Evolutionary conservation across 2,329 filamentous ascomycete species (phyloP).

Genomic region (Diaporthe ampelina): DNA sequence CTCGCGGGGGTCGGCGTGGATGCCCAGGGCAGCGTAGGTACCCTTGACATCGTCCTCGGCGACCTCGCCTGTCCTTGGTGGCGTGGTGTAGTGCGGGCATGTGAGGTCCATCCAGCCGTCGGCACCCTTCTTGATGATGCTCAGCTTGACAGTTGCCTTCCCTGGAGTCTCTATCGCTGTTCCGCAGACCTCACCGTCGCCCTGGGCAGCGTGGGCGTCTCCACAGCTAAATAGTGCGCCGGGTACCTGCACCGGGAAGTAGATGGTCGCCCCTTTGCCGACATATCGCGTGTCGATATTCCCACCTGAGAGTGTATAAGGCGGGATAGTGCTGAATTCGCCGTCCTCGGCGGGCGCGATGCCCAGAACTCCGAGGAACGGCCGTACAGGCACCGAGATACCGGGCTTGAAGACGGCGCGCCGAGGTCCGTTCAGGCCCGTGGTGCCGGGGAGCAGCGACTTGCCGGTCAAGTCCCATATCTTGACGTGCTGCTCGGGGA

Average conservation of each 20-base stretch:
- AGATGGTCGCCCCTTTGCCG: constrained; percentile 60
- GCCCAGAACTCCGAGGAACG: constrained; percentile 67
- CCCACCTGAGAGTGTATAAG: constrained; percentile 62
- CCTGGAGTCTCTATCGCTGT: constrained; percentile 70
- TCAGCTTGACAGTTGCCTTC: constrained; percentile 62
- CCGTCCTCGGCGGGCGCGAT: constrained; percentile 60
- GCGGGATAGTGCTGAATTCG: constrained; percentile 64
- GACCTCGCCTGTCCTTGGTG: constrained; percentile 53
- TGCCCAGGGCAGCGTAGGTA: constrained; percentile 68
- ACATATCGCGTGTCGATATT: constrained; percentile 68
- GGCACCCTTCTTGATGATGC: constrained; percentile 59
- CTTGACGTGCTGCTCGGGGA: constrained; percentile 58
- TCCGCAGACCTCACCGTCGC: constrained; percentile 68
- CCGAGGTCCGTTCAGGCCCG: constrained; percentile 45
- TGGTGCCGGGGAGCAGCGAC: constrained; percentile 36
- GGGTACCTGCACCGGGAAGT: constrained; percentile 62
- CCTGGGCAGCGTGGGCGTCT: constrained; percentile 68
- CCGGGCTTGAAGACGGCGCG: constrained; percentile 60
- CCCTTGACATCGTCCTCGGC: constrained; percentile 56
- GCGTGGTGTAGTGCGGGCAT: constrained; percentile 61
- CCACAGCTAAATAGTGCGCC: constrained; percentile 68
- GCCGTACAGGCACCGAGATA: constrained; percentile 63
- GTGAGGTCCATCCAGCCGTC: constrained; percentile 50
- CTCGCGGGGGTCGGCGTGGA: constrained; percentile 61
- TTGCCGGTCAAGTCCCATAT: constrained; percentile 60